Evolutionary conservation across 2,329 filamentous ascomycete genomes (phyloP).

Genomic region (Aspergillus udagawae): DNA sequence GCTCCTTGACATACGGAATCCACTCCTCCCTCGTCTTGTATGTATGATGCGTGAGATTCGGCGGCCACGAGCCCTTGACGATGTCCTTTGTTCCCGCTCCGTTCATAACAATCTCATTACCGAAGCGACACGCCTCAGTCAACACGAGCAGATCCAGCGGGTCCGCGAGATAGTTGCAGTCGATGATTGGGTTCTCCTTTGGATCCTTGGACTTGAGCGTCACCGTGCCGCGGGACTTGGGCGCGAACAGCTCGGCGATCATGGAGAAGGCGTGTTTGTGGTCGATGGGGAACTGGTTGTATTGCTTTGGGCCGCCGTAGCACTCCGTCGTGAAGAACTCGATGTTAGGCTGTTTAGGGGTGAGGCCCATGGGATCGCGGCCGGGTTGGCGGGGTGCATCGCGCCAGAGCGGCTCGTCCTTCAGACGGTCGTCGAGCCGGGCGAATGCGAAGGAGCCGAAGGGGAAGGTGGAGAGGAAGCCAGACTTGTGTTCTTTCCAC

Average conservation of each 20-base stretch:
- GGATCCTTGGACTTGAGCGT: conserved; percentile 49
- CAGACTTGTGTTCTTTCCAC: conserved; percentile 57
- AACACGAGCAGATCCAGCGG: conserved; percentile 57
- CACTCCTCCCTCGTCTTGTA: conserved; percentile 55
- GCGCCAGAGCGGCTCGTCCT: conserved; percentile 53
- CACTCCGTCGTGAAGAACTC: conserved; percentile 62
- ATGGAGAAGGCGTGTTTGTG: conserved; percentile 56
- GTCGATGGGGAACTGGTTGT: conserved; percentile 50
- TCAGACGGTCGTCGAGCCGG: conserved; percentile 57
- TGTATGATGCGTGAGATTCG: conserved; percentile 48
- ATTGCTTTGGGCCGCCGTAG: conserved; percentile 59
- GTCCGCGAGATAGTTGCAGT: conserved; percentile 56
- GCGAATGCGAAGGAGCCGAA: conserved; percentile 61
- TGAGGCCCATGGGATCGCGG: conserved; percentile 61
- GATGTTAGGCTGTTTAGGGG: conserved; percentile 54
- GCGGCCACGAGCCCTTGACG: conserved; percentile 59
- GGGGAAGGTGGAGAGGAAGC: conserved; percentile 58
- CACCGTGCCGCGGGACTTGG: conserved; percentile 55
- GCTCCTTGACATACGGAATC: conserved; percentile 53
- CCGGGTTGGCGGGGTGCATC: conserved; percentile 46
- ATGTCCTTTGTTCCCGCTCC: conserved; percentile 57
- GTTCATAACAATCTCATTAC: conserved; percentile 57
- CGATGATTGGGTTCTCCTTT: conserved; percentile 51
- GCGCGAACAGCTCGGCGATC: conserved; percentile 55
- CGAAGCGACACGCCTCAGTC: conserved; percentile 55